phyloP scores from a whole-genome alignment of 768 basidiomycete genomes.

The Postia placenta region DNA sequence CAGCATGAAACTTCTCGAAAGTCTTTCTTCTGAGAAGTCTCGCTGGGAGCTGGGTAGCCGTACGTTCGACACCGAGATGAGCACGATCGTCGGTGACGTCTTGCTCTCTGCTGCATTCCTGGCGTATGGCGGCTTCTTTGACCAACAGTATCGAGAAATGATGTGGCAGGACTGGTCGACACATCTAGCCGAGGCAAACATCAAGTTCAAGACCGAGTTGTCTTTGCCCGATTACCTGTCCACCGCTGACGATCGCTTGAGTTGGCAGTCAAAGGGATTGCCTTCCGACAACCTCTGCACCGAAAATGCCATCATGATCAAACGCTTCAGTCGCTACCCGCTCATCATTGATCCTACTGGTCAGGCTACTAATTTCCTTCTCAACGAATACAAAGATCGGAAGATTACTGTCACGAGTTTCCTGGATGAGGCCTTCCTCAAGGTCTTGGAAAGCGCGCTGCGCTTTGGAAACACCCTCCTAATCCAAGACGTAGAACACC shows the following conservation, averaged over 20 bases:
- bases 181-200: slow-evolving; percentile 82
- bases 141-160: slow-evolving; percentile 93
- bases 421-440: slow-evolving; percentile 97
- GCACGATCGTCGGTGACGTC: slow-evolving; percentile 96
- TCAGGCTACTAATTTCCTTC: slow-evolving; percentile 89
- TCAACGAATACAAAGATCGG: slow-evolving; percentile 91
- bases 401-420: slow-evolving; percentile 99
- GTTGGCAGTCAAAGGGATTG: slow-evolving; percentile 94
- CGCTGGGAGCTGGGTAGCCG: slow-evolving; percentile 95
- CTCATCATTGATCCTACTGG: slow-evolving; percentile 98
- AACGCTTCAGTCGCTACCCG: slow-evolving; percentile 95
- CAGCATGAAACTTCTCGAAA: slow-evolving; percentile 91
- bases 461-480: slow-evolving; percentile 97
- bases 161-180: slow-evolving; percentile 96
- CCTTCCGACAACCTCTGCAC: slow-evolving; percentile 94
- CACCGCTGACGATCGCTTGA: slow-evolving; percentile 91
- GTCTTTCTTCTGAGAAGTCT: slow-evolving; percentile 87
- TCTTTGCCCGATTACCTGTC: slow-evolving; percentile 95
- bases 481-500: slow-evolving; percentile 96
- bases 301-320: slow-evolving; percentile 99
- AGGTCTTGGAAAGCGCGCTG: slow-evolving; percentile 96
- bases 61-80: slow-evolving; percentile 97
- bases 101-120: slow-evolving; percentile 93
- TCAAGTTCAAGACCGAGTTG: slow-evolving; percentile 90
- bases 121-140: slow-evolving; percentile 97